A percentile compares a stretch with the other conserved stretches of the same genome.
phyloP scores from a whole-genome alignment of 2,329 filamentous ascomycete species.

The Akanthomyces dipterigenus region DNA sequence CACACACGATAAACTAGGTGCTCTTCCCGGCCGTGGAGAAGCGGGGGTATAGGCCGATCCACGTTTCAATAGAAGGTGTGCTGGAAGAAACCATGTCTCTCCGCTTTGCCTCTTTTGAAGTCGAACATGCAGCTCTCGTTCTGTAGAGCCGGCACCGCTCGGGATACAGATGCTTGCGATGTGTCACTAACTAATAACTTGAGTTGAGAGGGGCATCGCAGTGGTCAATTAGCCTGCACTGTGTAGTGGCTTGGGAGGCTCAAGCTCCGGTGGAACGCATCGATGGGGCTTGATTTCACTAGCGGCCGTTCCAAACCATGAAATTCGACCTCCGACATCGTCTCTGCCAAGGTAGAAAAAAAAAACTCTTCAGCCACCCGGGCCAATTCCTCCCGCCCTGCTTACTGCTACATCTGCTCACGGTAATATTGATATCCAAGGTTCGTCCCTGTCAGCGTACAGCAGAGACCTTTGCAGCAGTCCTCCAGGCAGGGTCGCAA shows the following conservation, averaged over 20 bases:
- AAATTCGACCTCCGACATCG: conserved; percentile 4
- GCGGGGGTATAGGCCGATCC: too few species aligned
- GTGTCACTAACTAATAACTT: not conserved
- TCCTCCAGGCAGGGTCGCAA: not conserved
- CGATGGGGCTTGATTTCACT: not conserved
- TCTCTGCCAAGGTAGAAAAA: not conserved
- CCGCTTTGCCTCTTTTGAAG: too few species aligned
- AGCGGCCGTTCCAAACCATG: not conserved
- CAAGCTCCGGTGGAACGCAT: not conserved
- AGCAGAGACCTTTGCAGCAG: not conserved
- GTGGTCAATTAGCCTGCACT: not conserved
- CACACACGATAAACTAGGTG: too few species aligned
- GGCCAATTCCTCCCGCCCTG: not conserved
- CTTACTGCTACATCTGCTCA: not conserved
- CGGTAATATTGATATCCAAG: too few species aligned
- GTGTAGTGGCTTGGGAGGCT: not conserved
- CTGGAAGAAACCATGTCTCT: too few species aligned
- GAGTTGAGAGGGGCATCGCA: not conserved
- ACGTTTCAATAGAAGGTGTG: too few species aligned
- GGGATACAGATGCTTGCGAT: too few species aligned
- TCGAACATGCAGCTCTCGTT: too few species aligned
- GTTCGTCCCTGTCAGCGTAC: not conserved
- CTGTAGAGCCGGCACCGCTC: too few species aligned
- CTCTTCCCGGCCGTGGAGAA: too few species aligned
- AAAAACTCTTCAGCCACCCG: not conserved